Evolutionary conservation across 108 stramenopile genomes (phyloP).

Genomic region (Nitzschia inconspicua): DNA sequence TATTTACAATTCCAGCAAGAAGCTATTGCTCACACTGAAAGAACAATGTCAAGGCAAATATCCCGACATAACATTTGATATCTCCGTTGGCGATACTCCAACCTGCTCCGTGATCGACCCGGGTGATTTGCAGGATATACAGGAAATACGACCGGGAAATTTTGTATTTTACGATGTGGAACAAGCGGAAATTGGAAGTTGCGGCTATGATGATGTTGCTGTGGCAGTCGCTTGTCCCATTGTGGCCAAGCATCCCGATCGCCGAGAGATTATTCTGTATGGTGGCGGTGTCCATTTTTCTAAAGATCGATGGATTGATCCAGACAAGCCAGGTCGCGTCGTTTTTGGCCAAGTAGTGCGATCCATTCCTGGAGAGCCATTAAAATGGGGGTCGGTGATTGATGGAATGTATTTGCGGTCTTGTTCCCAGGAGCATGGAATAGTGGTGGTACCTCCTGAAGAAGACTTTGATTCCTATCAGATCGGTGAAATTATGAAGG

Average conservation of each 20-base stretch:
- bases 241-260: conserved; percentile 16
- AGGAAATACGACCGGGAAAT: conserved; percentile 17
- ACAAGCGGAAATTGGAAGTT: conserved; percentile 9
- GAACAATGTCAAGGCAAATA: not conserved
- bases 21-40: conserved; percentile 6
- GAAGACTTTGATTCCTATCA: not conserved
- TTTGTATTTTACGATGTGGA: conserved; percentile 21
- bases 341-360: conserved; percentile 4
- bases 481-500: conserved; percentile 3
- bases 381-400: not conserved
- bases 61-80: conserved; percentile 1
- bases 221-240: conserved; percentile 14
- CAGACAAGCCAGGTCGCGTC: not conserved
- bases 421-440: conserved; percentile 12
- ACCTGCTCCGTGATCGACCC: conserved; percentile 4
- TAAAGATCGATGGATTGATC: conserved; percentile 3
- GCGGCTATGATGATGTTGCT: conserved; percentile 1
- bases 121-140: not conserved
- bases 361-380: not conserved
- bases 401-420: conserved; percentile 8
- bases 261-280: conserved; percentile 8
- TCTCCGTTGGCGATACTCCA: conserved; percentile 9
- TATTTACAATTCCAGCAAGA: not conserved
- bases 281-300: conserved; percentile 16
- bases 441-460: not conserved